Percentiles rank a stretch among this genome's conserved stretches.
phyloP scores from a whole-genome alignment of 305 asterid species.

The Nicotiana rustica region DNA sequence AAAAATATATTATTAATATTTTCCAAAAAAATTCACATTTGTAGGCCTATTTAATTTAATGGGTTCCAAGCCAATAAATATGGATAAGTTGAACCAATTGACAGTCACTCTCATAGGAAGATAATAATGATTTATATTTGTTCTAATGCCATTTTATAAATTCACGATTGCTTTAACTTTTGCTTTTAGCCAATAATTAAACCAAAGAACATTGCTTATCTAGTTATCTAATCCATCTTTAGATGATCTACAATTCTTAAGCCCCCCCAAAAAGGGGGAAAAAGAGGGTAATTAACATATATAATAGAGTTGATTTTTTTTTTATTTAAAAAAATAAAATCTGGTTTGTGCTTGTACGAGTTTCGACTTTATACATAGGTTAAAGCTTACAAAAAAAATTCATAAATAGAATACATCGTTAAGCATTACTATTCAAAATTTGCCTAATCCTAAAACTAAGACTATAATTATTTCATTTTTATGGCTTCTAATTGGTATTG shows the following conservation, averaged over 20 bases:
- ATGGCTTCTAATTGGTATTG: too few relatives aligned
- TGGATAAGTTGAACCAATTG: slow-evolving; percentile 27
- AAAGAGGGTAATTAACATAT: not conserved
- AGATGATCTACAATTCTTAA: not conserved
- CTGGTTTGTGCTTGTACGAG: not conserved
- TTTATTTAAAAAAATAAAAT: not conserved
- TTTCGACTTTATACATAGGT: too few relatives aligned
- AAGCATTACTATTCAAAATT: too few relatives aligned
- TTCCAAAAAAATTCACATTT: too few relatives aligned
- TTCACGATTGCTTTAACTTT: not conserved
- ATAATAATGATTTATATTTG: not conserved
- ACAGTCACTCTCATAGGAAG: slow-evolving; percentile 3
- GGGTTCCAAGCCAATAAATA: not conserved
- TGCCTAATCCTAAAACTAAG: too few relatives aligned
- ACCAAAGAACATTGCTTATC: not conserved
- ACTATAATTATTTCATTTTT: too few relatives aligned
- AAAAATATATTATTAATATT: too few relatives aligned
- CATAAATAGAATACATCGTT: too few relatives aligned
- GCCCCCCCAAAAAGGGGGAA: not conserved
- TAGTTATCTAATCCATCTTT: not conserved
- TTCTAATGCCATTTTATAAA: not conserved
- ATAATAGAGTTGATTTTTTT: not conserved
- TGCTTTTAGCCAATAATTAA: not conserved
- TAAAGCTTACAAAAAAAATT: too few relatives aligned
- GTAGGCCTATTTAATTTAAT: not conserved